Percentiles rank a stretch among this genome's conserved stretches.
These are phyloP conservation scores for Plasmodium inui DNA, from an alignment of 169 alveolate species.

Conservation along the genomic window DNA sequence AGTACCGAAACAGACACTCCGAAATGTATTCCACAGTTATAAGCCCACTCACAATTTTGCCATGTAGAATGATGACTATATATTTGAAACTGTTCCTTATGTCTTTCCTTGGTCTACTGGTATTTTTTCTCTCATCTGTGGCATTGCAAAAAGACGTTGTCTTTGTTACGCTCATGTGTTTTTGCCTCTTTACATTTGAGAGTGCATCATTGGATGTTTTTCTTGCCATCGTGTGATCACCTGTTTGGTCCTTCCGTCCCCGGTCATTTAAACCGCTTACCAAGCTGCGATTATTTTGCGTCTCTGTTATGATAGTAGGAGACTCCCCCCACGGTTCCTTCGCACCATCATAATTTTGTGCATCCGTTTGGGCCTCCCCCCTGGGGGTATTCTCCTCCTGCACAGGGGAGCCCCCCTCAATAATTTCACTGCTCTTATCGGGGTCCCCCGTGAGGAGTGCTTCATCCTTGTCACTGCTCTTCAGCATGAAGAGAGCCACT, in stretches of 20 bases:
- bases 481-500: not conserved
- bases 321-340: not conserved
- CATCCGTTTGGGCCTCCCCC: not conserved
- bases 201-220: not conserved
- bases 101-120: not conserved
- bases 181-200: not conserved
- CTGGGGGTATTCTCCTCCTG: not conserved
- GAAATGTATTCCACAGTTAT: slow-evolving; percentile 10
- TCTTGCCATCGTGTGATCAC: not conserved
- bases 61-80: slow-evolving; percentile 21
- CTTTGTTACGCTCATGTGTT: not conserved
- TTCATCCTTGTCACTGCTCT: not conserved
- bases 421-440: not conserved
- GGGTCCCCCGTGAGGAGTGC: not conserved
- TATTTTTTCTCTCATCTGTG: not conserved
- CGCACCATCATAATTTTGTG: not conserved
- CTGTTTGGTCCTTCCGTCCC: not conserved
- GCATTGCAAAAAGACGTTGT: not conserved
- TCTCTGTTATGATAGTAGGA: not conserved
- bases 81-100: slow-evolving; percentile 19
- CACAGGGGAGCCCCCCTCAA: not conserved
- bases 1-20: slow-evolving; percentile 18
- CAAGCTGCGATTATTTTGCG: not conserved
- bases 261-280: not conserved
- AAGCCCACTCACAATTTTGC: slow-evolving; percentile 42